Conservation (phyloP, 2,329 filamentous ascomycete genomes). For the Pseudocercospora cruenta region DNA sequence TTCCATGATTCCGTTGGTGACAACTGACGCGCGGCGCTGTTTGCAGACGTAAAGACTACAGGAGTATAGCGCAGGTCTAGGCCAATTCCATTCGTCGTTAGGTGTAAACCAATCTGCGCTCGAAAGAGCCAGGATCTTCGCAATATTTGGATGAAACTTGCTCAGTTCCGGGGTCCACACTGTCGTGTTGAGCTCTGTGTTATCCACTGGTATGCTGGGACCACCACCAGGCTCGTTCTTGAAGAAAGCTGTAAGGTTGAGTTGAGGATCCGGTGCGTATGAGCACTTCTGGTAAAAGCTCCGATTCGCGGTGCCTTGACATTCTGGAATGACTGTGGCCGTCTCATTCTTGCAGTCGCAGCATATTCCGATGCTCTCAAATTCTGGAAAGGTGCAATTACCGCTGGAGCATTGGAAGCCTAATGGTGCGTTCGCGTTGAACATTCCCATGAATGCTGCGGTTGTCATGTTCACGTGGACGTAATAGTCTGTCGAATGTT, state of each 20-base stretch:
- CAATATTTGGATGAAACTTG: background rate
- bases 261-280: background rate
- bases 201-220: background rate
- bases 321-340: background rate
- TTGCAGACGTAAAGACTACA: background rate
- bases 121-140: background rate
- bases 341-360: background rate
- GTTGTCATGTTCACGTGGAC: background rate
- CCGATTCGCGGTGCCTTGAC: background rate
- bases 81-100: background rate
- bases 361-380: background rate
- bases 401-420: background rate
- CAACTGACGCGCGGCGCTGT: background rate
- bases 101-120: background rate
- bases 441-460: background rate
- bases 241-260: background rate
- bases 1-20: background rate
- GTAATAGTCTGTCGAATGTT: no score
- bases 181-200: background rate
- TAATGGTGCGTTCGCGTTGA: background rate
- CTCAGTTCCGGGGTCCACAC: background rate
- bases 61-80: background rate
- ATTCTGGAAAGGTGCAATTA: background rate
- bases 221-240: background rate
- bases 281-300: background rate